Conservation (phyloP, 139 green algal genomes). For the Coelastrella sp. region DNA sequence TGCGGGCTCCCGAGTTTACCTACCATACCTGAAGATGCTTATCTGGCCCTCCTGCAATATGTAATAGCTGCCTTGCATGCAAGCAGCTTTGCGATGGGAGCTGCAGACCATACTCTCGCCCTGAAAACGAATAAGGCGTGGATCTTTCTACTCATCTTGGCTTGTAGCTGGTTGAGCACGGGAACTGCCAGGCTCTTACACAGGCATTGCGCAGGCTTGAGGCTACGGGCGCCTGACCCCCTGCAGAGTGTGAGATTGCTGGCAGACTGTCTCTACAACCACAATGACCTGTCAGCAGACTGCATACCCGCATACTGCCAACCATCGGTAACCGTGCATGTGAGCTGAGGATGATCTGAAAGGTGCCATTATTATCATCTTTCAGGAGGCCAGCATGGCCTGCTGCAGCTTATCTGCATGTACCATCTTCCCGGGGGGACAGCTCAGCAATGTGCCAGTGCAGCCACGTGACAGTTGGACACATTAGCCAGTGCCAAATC, state of each 20-base stretch:
- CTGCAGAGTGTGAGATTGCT: constrained; percentile 16
- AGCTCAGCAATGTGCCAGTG: not conserved
- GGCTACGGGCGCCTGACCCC: constrained; percentile 12
- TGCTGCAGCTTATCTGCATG: too few species aligned
- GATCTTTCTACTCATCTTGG: not conserved
- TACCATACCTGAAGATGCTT: too few species aligned
- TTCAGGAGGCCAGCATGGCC: not conserved
- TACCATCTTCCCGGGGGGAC: not conserved
- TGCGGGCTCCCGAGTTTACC: too few species aligned
- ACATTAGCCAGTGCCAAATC: too few species aligned
- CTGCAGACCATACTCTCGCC: not conserved
- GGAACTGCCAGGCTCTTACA: not conserved
- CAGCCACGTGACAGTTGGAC: too few species aligned
- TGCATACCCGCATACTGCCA: constrained; percentile 41
- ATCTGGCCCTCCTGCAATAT: too few species aligned
- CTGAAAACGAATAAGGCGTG: not conserved
- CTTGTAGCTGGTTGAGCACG: not conserved
- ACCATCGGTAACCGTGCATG: constrained; percentile 29
- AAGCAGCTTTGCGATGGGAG: not conserved
- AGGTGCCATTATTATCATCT: not conserved
- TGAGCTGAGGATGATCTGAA: not conserved
- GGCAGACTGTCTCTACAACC: constrained; percentile 36
- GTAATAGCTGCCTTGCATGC: too few species aligned
- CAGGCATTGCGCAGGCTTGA: not conserved
- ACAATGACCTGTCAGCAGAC: constrained; percentile 28